A percentile compares a stretch with the other conserved stretches of the same genome.
phyloP scores from a whole-genome alignment of 1,284 basidiomycete genomes.

The Rhodotorula sp. region DNA sequence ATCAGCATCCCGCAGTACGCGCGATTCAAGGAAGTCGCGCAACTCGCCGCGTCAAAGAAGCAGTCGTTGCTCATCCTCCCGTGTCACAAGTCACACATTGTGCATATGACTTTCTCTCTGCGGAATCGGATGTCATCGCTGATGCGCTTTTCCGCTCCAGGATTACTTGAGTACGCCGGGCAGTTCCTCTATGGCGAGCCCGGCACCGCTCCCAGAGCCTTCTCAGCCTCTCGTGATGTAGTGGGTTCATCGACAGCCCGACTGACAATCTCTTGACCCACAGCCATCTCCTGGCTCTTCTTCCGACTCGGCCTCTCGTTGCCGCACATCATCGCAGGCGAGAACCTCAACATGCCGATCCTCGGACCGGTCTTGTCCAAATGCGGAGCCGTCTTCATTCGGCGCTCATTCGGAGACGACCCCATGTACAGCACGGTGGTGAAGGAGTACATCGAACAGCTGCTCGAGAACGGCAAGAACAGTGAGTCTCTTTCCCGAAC shows the following conservation, averaged over 20 bases:
- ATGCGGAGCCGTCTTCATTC: slow-evolving; percentile 51
- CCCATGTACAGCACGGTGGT: slow-evolving; percentile 49
- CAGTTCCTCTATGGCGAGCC: background rate
- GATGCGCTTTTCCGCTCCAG: background rate
- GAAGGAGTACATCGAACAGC: slow-evolving; percentile 50
- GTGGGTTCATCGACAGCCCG: too few relatives aligned
- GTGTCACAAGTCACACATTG: slow-evolving; percentile 51
- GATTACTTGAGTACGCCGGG: slow-evolving; percentile 25
- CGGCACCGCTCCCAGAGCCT: too few relatives aligned
- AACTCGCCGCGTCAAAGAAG: slow-evolving; percentile 46
- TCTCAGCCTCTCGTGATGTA: too few relatives aligned
- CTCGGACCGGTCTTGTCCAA: slow-evolving; percentile 48
- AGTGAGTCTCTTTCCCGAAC: too few relatives aligned
- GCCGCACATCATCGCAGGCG: slow-evolving; percentile 51
- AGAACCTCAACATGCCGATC: slow-evolving; percentile 47
- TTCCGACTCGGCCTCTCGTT: slow-evolving; percentile 49
- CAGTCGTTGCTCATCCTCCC: slow-evolving; percentile 51
- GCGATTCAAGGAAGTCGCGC: slow-evolving; percentile 44
- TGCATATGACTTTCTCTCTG: background rate
- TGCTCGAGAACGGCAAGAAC: slow-evolving; percentile 48
- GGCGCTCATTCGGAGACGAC: slow-evolving; percentile 49
- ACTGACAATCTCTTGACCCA: background rate
- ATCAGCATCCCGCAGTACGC: slow-evolving; percentile 37
- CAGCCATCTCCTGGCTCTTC: slow-evolving; percentile 39
- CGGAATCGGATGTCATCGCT: accelerated